Percentiles rank a stretch among this genome's conserved stretches.
Conservation (phyloP, 257 asterid genomes). For the Misopates orontium region DNA sequence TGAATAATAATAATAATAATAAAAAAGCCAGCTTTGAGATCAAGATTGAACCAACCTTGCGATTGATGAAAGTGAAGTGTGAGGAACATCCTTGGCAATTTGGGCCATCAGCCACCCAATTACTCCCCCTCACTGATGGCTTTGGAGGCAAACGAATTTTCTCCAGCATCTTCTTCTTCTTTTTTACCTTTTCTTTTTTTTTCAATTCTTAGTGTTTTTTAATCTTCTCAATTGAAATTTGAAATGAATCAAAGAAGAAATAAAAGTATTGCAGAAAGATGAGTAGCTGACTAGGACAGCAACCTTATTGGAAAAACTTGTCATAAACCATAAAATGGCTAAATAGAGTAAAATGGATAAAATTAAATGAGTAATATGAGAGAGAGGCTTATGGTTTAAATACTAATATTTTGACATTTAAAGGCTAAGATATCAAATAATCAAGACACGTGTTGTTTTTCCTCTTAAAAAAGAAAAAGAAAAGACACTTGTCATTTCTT, state of each 20-base stretch:
- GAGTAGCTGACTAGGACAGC: too few species aligned
- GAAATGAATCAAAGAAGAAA: not conserved
- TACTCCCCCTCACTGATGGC: conserved; percentile 83
- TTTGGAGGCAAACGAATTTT: conserved; percentile 89
- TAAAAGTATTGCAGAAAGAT: not conserved
- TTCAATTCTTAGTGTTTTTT: not conserved
- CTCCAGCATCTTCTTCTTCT: conserved; percentile 64
- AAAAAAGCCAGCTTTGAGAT: conserved; percentile 11
- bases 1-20: conserved; percentile 4
- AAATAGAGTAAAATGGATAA: too few species aligned
- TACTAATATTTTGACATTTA: too few species aligned
- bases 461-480: too few species aligned
- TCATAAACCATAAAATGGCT: too few species aligned
- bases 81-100: conserved; percentile 98
- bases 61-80: conserved; percentile 94
- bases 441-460: too few species aligned
- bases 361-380: too few species aligned
- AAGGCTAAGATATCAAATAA: too few species aligned
- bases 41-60: conserved; percentile 56
- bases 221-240: not conserved
- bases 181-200: too few species aligned
- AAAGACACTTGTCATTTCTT: too few species aligned
- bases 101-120: conserved; percentile 92
- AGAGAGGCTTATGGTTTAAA: too few species aligned
- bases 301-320: too few species aligned